Evolutionary conservation across 257 asterid species (phyloP), one percentile per base, ranked within the genome.

Genomic region (Verbascum thapsus): DNA sequence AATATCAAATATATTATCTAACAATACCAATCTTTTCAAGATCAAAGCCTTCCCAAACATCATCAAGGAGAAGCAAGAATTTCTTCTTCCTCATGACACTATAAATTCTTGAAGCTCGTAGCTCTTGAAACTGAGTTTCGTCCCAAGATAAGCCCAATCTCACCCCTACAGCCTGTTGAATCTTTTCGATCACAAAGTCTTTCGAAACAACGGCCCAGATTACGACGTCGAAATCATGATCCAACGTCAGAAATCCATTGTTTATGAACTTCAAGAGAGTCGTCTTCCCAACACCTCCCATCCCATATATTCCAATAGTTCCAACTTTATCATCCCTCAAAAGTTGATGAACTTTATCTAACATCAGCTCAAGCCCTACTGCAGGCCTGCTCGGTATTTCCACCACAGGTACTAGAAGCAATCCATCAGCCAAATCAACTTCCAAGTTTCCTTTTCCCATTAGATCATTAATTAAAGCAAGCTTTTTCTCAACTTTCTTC

Each of bases 11-110:
- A n/a, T n/a, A n/a, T n/a, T n/a, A n/a, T n/a, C n/a, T n/a, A n/a
- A n/a, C n/a, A n/a, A n/a, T n/a, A 6, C 87, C 87, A 40, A 81
- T 78, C 69, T 66, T 63, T 1, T 74, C 79, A 45, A 77, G 76
- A 72, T 78, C 81, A 40, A 78, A 53, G 17, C 76, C 77, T 47
- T 81, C 76, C 87, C 87, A 81, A 59, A 81, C 72, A 69, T 81
- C 87, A 64, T 81, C 84, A 40, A 81, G 26, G 20, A 81, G 70
- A 52, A 81, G 20, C 63, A 75, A 32, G 55, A 78, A 77, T 52
- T 67, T 81, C 71, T 64, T 78, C 70, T 58, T 74, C 40, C 74
- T 75, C 84, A 78, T 72, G 42, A 81, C 69, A 44, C 66, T 72
- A 47, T 72, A 48, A 16, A 78, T 72, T 53, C 79, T 75, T 20